Conservation (phyloP, 306 rosid species). For the Morella rubra region DNA sequence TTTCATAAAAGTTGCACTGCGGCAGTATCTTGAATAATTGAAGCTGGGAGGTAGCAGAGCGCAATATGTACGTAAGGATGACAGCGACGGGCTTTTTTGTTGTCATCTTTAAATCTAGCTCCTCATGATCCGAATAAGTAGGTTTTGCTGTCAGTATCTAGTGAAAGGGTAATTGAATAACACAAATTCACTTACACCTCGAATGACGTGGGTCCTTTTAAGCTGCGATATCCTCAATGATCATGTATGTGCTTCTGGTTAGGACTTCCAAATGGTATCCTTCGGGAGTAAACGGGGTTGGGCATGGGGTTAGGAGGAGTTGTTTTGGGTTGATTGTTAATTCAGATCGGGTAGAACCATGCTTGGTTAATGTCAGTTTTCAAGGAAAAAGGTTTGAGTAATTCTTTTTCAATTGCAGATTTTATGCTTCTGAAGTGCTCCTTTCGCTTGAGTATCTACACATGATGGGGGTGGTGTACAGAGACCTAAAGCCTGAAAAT, state of each 20-base stretch:
- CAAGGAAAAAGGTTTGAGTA: neutral
- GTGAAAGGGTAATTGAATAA: neutral
- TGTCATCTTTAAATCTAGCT: neutral
- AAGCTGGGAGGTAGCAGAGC: neutral
- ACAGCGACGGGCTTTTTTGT: neutral
- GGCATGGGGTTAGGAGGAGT: neutral
- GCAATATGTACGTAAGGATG: neutral
- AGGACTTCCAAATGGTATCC: neutral
- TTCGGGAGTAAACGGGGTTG: neutral
- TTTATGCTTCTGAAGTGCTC: constrained; percentile 61
- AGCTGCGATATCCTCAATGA: neutral
- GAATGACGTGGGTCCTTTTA: neutral
- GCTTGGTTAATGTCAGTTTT: neutral
- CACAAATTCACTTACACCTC: neutral
- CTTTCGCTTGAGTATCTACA: constrained; percentile 61
- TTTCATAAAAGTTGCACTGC: neutral
- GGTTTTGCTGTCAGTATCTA: neutral
- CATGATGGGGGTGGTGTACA: constrained; percentile 73
- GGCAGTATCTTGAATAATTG: neutral
- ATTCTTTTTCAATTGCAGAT: constrained; percentile 33
- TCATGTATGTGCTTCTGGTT: neutral
- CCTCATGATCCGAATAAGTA: neutral
- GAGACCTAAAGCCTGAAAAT: constrained; percentile 61
- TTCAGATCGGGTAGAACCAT: neutral
- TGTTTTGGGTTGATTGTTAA: neutral